Conservation (phyloP, 306 rosid genomes). For the Argentina anserina region DNA sequence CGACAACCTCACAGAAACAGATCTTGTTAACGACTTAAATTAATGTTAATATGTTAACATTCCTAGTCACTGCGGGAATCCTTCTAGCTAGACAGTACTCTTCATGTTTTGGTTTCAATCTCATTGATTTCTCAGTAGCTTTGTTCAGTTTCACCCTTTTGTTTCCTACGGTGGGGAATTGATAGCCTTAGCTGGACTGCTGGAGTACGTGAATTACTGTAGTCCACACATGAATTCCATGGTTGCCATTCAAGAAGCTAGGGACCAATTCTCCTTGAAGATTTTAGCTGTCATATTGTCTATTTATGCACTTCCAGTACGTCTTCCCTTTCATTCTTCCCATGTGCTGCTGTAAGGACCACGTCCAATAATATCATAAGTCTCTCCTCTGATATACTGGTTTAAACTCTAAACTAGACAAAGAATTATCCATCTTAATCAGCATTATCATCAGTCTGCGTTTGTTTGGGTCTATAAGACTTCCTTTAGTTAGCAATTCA, state of each 20-base stretch:
- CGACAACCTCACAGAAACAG: too few relatives aligned
- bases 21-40: too few relatives aligned
- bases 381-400: neutral
- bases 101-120: neutral
- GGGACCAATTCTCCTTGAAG: slow-evolving; percentile 18
- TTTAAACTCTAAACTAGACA: neutral
- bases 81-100: neutral
- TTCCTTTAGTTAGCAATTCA: neutral
- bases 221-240: slow-evolving; percentile 46
- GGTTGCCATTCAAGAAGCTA: slow-evolving; percentile 35
- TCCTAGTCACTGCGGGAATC: neutral
- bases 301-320: slow-evolving; percentile 16
- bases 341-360: slow-evolving; percentile 65
- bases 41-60: neutral
- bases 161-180: slow-evolving; percentile 16
- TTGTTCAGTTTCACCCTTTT: slow-evolving; percentile 13
- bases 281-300: slow-evolving; percentile 61
- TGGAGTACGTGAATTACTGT: slow-evolving; percentile 5
- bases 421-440: neutral
- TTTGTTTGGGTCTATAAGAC: neutral
- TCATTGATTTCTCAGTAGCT: neutral
- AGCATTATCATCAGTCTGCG: neutral
- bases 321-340: slow-evolving; percentile 26
- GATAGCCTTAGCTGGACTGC: slow-evolving; percentile 22
- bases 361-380: slow-evolving; percentile 12